Base-by-base conservation (phyloP, 2,329 filamentous ascomycete genomes). In the Neonectria magnoliae region DNA sequence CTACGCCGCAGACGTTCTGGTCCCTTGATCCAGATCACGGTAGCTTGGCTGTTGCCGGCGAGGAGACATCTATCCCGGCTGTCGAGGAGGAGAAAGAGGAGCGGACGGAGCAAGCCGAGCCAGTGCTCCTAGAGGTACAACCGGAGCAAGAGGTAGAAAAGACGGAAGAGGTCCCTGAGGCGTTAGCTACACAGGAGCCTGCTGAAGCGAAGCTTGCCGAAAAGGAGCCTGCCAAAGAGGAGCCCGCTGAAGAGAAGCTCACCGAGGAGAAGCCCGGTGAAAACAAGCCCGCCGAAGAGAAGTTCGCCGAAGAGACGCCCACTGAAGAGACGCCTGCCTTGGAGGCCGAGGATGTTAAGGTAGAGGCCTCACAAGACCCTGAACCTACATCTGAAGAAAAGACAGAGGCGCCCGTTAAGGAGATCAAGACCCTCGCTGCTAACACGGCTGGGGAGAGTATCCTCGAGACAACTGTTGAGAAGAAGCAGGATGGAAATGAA, bases 11-110 rank as follows among this genome's bases (percentile, higher is more conserved):
- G 41, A 85, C 82, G 0, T 69, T 86, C 36, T 89, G 83, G 77
- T 84, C 83, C 56, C 83, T 89, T 60, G 83, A 85, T 47, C 78
- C 82, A 9, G 81, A 87, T 25, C 81, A 84, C 67, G 82, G 85
- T 31, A 77, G 80, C 8, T 70, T 87, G 13, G 61, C 68, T 3
- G 72, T 78, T 8, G 64, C 52, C 6, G 61, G 63, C 5, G 68
- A 72, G 47, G 62, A 60, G 9, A 59, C 71, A 16, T 54, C 60
- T 5, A 36, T 47, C 10, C 62, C 66, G 2, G 31, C 13, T 27
- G 53, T 64, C 33, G 63, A 71, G 44, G 52, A 50, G n/a, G 62
- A 68, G 44, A 38, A 54, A 7, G 57, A 31, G 4, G 63, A 42
- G 8, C 38, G 14, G 18, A 14, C 38, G n/a, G 61, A 69, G 22